Base-by-base conservation (phyloP, 306 rosid genomes). In the Vicia sativa region DNA sequence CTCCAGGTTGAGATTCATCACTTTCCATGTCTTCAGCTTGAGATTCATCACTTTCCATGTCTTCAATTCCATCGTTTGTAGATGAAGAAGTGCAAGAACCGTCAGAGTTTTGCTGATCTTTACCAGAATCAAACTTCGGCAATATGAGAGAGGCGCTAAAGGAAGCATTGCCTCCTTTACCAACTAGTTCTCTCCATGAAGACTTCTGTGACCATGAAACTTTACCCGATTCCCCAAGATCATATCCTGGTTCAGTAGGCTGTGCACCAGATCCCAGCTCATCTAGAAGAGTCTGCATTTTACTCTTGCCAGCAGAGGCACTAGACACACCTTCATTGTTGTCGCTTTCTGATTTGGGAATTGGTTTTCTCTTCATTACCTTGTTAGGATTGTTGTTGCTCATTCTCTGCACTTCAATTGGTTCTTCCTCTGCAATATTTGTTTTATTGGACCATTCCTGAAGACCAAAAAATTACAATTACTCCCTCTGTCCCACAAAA, bases 111-210 rank as follows among this genome's bases (percentile, higher is more conserved):
- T 46, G 66, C 56, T 79, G 68, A 41, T 41, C 76, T 68, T 71
- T 52, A 26, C 52, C 38, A 26, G 83, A 67, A 71, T 71, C 34
- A 21, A 12, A 45, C 38, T 74, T 77, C 19, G 85, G 78, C 54
- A 78, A 61, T 67, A 82, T 73, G 46, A 74, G 68, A 31, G 91
- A 80, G 25, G 90, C 58, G 52, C 71, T 82, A 73, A 89, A 91
- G 41, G 87, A 15, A 77, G 68, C 65, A 38, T 46, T 74, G 57
- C 74, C 73, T 70, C 74, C 78, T 15, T 77, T 80, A 73, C 77
- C 68, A 58, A 91, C 73, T 79, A 89, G 96, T 79, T 86, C 34
- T 75, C 38, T 89, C 96, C 96, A 91, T 25, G 95, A 89, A 59
- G 91, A 82, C 74, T 89, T 91, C 75, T 85, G 95, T 55, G 85